Percentiles rank a stretch among this genome's conserved stretches.
Evolutionary conservation across 2,329 filamentous ascomycete genomes (phyloP).

Genomic region (Epichloe baconii): DNA sequence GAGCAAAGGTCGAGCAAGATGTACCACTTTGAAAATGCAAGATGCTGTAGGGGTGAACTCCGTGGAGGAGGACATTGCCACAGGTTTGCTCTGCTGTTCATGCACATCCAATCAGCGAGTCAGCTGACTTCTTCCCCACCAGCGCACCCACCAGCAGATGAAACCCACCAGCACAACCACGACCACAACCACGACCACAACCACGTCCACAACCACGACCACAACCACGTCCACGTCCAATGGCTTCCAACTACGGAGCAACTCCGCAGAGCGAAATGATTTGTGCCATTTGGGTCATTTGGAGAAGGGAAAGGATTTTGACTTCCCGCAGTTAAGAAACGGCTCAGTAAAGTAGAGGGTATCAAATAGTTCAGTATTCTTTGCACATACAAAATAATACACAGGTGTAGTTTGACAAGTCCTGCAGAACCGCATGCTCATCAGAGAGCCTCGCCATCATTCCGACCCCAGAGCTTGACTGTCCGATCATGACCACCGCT

Average conservation of each 20-base stretch:
- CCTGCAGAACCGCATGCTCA: not conserved
- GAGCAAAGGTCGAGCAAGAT: not conserved
- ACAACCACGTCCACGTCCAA: no score
- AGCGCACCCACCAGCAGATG: not conserved
- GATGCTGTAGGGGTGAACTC: not conserved
- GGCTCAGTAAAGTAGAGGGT: not conserved
- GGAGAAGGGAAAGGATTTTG: not conserved
- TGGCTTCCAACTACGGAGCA: no score
- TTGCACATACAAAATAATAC: not conserved
- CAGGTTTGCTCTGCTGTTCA: not conserved
- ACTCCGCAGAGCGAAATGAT: no score
- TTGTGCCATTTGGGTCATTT: no score
- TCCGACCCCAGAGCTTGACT: slow-evolving; percentile 89
- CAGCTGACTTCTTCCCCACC: slow-evolving; percentile 1
- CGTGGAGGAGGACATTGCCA: not conserved
- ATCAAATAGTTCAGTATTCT: not conserved
- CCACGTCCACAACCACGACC: no score
- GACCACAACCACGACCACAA: no score
- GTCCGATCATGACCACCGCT: slow-evolving; percentile 90
- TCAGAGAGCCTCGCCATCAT: slow-evolving; percentile 50
- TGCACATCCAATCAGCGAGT: not conserved
- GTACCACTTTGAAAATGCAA: not conserved
- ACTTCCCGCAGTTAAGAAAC: not conserved
- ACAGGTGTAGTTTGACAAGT: not conserved
- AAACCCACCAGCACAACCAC: no score